Evolutionary conservation across 306 rosid species (phyloP), one percentile per base, ranked within the genome.

Genomic region (Dryas drummondii): DNA sequence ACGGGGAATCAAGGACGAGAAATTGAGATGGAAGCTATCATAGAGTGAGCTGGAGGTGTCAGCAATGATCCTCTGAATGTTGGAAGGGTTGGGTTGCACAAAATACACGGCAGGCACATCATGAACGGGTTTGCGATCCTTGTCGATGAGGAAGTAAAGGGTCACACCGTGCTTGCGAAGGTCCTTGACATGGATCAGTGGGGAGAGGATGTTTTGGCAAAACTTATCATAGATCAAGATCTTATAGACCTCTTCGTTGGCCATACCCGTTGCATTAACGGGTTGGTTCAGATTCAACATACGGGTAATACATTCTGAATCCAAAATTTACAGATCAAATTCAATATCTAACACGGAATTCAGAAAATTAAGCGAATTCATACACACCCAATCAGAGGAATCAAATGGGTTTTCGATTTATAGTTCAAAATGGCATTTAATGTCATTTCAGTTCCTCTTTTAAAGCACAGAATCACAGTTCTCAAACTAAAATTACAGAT

Each of bases 221-320:
- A 86, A 91, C 72, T 74, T 87, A 70, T 94, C 98, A 81, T 82
- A 94, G 84, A 94, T 91, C 63, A 94, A 85, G 57, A 94, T 90
- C 96, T 91, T 94, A 81, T 94, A 94, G 0, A 91, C 97, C 14
- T 94, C 98, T 72, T 91, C 98, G 74, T 90, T 94, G 1, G 93
- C 90, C 4, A 91, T 90, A 45, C 91, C 94, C 11, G 89, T 63
- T 6, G 92, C 81, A 82, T 63, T 88, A 3, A 91, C 78, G 4
- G 97, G 97, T 66, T 91, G 98, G 73, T 94, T 94, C 85, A 94
- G 89, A 89, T 94, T 94, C 88, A 94, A 76, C 97, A 94, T 90
- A 32, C 98, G 91, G 1, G 83, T 75, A 52, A 94, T 87, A 80
- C 97, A 90, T 90, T 94, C 98, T 94, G 94, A 65, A 71, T n/a